These are phyloP conservation scores for Chaetomium olivaceum DNA, from an alignment of 2,329 filamentous ascomycete species.

Conservation along the genomic window DNA sequence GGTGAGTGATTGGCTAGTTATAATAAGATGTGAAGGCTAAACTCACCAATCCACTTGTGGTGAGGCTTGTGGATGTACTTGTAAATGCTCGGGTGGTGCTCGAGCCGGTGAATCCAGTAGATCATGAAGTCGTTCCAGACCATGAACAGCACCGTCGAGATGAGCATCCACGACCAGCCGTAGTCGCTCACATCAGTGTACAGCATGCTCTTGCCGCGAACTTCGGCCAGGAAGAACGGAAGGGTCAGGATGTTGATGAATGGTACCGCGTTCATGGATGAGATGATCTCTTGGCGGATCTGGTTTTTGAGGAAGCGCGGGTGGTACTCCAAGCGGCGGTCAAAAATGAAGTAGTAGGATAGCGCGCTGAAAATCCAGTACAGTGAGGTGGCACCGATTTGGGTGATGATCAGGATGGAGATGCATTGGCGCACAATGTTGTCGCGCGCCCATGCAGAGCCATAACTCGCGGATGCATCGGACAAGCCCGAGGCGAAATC, in stretches of 20 bases:
- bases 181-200: constrained; percentile 44
- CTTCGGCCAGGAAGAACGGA: constrained; percentile 49
- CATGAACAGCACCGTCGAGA: constrained; percentile 46
- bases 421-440: constrained; percentile 44
- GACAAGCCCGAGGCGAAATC: constrained; percentile 21
- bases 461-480: constrained; percentile 13
- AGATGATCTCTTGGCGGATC: constrained; percentile 46
- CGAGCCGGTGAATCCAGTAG: constrained; percentile 51
- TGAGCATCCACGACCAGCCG: constrained; percentile 43
- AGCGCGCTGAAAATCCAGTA: constrained; percentile 69
- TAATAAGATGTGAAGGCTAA: background rate
- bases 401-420: constrained; percentile 43
- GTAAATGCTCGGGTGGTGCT: constrained; percentile 49
- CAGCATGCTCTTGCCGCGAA: constrained; percentile 48
- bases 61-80: constrained; percentile 52
- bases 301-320: constrained; percentile 52
- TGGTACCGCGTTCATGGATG: constrained; percentile 46
- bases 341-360: constrained; percentile 69
- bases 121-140: constrained; percentile 49
- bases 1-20: background rate
- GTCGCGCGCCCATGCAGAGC: constrained; percentile 43
- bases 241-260: constrained; percentile 48
- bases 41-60: constrained; percentile 51
- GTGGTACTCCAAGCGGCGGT: constrained; percentile 48
- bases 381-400: constrained; percentile 40